phyloP scores from a whole-genome alignment of 2,329 filamentous ascomycete genomes.

The Botrytis cinerea region DNA sequence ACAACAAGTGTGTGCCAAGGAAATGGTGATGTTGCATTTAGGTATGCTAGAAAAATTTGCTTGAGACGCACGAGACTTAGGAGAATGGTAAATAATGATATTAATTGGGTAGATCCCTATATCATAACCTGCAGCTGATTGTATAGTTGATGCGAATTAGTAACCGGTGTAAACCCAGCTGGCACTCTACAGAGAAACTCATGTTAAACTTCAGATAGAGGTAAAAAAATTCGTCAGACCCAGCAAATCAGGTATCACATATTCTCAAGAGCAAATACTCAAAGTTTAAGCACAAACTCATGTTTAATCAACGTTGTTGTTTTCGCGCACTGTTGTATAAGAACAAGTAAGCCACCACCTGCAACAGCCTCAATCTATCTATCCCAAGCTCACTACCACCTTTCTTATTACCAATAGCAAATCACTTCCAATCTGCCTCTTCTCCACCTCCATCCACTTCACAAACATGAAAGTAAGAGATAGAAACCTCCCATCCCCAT shows the following conservation, averaged over 20 bases:
- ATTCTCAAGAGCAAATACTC: not conserved
- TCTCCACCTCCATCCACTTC: not conserved
- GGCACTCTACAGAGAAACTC: not conserved
- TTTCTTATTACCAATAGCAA: not conserved
- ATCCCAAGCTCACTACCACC: not conserved
- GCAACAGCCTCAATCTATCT: not conserved
- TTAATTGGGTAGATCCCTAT: not conserved
- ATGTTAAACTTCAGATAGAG: not conserved
- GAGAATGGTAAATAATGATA: too few relatives aligned
- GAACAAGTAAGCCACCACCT: not conserved
- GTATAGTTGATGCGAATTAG: too few relatives aligned
- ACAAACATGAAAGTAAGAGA: constrained; percentile 13
- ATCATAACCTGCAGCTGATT: not conserved
- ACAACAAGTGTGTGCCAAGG: not conserved
- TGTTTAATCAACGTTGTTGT: not conserved
- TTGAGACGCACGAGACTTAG: not conserved
- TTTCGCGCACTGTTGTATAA: constrained; percentile 1
- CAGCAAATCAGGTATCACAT: not conserved
- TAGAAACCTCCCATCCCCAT: not conserved
- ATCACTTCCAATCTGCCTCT: not conserved
- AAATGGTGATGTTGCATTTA: not conserved
- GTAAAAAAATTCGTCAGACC: not conserved
- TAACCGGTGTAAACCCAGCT: not conserved
- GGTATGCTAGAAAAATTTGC: not conserved
- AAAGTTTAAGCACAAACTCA: not conserved